Percentiles rank a stretch among this genome's conserved stretches.
Evolutionary conservation across 2,329 filamentous ascomycete species (phyloP).

Genomic region (Botrytis elliptica): DNA sequence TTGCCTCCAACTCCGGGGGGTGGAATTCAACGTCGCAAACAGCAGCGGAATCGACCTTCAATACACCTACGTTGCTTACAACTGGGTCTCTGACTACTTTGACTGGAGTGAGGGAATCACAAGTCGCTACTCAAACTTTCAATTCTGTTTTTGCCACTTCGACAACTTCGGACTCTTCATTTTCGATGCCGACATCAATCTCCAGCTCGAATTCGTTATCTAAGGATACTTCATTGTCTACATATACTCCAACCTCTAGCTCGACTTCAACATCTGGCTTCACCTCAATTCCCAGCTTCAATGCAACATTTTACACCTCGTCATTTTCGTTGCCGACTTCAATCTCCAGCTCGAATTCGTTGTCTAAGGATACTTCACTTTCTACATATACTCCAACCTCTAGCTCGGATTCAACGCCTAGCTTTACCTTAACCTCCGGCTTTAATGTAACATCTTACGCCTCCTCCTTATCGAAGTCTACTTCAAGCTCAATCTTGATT

Average conservation of each 20-base stretch:
- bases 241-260: neutral
- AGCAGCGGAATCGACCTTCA: conserved; percentile 6
- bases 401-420: no score
- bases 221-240: neutral
- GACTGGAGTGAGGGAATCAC: conserved; percentile 26
- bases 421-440: neutral
- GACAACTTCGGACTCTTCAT: conserved; percentile 8
- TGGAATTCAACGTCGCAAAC: conserved; percentile 30
- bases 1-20: conserved; percentile 22
- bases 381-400: no score
- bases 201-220: neutral
- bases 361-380: no score
- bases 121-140: conserved; percentile 14
- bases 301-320: neutral
- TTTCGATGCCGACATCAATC: neutral
- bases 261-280: neutral
- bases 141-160: neutral
- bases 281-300: neutral
- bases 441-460: neutral
- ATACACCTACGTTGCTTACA: conserved; percentile 22
- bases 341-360: no score
- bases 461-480: neutral
- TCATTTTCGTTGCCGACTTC: no score
- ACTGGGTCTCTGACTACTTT: conserved; percentile 21
- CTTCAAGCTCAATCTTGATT: neutral